Evolutionary conservation across 148 eudicot genomes (phyloP).

Genomic region (Rhododendron simsii): DNA sequence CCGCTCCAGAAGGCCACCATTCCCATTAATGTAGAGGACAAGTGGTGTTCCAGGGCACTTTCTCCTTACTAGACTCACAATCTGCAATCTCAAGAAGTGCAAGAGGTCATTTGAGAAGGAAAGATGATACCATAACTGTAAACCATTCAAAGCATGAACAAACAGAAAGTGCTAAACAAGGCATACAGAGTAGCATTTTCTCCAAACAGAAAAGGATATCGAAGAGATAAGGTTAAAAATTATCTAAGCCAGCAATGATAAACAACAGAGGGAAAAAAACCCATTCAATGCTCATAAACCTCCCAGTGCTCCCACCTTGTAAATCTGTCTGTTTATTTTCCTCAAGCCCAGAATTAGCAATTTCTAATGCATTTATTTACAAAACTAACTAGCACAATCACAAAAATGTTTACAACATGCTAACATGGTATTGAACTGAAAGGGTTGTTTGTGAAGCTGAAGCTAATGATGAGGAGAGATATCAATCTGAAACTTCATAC

Average conservation of each 20-base stretch:
- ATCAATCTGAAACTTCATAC: neutral
- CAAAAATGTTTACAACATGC: neutral
- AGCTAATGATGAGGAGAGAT: neutral
- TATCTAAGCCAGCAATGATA: neutral
- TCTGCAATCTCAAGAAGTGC: slow-evolving; percentile 37
- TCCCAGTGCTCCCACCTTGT: neutral
- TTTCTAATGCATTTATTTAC: slow-evolving; percentile 1
- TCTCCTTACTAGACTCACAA: slow-evolving; percentile 57
- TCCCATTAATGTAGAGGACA: slow-evolving; percentile 91
- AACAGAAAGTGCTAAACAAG: neutral
- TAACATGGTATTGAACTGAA: neutral
- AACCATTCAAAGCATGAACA: neutral
- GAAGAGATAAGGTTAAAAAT: neutral
- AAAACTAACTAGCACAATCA: neutral
- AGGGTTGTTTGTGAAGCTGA: neutral
- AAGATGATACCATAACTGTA: neutral
- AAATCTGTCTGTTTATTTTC: neutral
- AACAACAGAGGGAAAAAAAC: neutral
- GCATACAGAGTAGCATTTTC: neutral
- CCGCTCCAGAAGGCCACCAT: slow-evolving; percentile 89
- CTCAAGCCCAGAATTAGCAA: neutral
- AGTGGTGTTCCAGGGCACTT: slow-evolving; percentile 85
- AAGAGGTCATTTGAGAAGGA: neutral
- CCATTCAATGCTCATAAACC: neutral
- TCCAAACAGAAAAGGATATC: neutral